Conservation (phyloP, 2,329 filamentous ascomycete species). For the Thelonectria discophora region DNA sequence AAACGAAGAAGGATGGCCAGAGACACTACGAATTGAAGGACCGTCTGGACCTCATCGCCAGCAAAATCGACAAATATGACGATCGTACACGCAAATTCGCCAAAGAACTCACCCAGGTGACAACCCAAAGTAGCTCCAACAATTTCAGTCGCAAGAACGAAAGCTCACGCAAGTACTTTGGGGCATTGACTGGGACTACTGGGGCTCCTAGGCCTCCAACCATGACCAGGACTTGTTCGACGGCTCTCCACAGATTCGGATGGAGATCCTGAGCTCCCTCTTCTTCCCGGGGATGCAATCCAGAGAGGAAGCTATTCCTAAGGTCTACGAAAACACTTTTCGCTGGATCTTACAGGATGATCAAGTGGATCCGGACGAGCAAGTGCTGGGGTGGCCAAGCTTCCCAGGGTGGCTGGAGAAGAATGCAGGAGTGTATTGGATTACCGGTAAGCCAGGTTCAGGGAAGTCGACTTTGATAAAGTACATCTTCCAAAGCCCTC, state of each 20-base stretch:
- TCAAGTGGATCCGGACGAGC: not conserved
- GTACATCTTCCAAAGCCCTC: not conserved
- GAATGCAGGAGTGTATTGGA: conserved; percentile 1
- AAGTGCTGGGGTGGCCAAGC: not conserved
- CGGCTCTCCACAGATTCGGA: not conserved
- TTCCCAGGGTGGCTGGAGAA: not conserved
- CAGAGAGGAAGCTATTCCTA: not conserved
- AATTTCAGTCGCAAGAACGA: not conserved
- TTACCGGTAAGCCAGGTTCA: conserved; percentile 3
- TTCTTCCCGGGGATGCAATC: not conserved
- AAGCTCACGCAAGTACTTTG: not conserved
- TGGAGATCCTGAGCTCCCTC: not conserved
- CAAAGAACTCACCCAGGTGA: not conserved
- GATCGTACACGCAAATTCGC: not conserved
- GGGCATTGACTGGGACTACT: not conserved
- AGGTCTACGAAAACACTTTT: not conserved
- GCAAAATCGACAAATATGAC: not conserved
- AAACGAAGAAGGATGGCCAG: not conserved
- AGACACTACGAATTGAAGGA: not conserved
- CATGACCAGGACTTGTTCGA: not conserved
- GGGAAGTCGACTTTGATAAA: conserved; percentile 10
- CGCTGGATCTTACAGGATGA: not conserved
- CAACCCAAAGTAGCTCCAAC: not conserved
- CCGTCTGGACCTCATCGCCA: not conserved
- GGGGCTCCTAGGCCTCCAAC: not conserved